A percentile compares a stretch with the other conserved stretches of the same genome.
Conservation (phyloP, 169 alveolate species). For the Plasmodium knowlesi region DNA sequence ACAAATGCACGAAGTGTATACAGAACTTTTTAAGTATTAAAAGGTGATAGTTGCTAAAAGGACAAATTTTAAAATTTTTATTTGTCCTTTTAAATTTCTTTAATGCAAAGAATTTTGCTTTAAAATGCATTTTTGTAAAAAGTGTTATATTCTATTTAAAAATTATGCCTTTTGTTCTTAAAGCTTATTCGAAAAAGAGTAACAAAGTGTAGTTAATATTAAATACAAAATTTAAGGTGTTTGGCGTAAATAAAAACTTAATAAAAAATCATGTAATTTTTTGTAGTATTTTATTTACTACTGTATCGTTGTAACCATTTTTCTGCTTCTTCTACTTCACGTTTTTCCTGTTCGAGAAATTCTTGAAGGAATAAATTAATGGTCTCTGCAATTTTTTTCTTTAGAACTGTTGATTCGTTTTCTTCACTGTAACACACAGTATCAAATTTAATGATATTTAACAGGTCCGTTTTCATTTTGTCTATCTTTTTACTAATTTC, state of each 20-base stretch:
- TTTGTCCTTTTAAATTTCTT: neutral
- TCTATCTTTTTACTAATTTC: slow-evolving; percentile 36
- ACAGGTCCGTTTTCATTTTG: slow-evolving; percentile 5
- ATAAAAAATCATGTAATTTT: neutral
- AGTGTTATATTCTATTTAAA: neutral
- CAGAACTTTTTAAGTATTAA: neutral
- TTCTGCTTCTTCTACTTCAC: slow-evolving; percentile 70
- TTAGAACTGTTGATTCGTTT: slow-evolving; percentile 39
- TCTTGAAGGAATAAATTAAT: slow-evolving; percentile 42
- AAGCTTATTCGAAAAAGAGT: neutral
- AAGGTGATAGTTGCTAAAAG: neutral
- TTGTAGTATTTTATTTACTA: slow-evolving; percentile 8
- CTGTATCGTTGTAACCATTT: slow-evolving; percentile 58
- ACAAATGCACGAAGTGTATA: neutral
- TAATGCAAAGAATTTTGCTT: neutral
- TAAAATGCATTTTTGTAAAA: neutral
- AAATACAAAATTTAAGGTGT: neutral
- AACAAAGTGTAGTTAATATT: neutral
- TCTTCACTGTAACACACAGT: slow-evolving; percentile 9
- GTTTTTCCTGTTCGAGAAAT: slow-evolving; percentile 50
- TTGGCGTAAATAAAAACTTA: neutral
- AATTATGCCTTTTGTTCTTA: neutral
- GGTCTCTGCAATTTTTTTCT: slow-evolving; percentile 34
- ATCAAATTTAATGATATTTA: slow-evolving; percentile 35
- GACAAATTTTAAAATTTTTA: neutral